phyloP scores from a whole-genome alignment of 108 stramenopile genomes.

The Craspedostauros australis region DNA sequence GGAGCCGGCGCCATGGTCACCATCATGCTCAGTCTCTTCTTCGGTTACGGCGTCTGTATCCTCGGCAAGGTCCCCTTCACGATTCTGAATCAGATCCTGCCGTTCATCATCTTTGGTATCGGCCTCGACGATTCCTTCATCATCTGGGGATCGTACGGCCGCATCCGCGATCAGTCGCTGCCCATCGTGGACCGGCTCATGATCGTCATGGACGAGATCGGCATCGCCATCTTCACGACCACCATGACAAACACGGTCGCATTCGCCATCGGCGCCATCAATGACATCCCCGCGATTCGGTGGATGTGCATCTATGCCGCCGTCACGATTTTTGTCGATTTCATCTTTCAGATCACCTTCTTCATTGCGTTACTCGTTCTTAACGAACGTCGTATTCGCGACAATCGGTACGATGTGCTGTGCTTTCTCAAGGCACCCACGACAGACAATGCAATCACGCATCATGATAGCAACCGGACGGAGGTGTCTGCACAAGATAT shows the following conservation, averaged over 20 bases:
- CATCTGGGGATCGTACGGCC: background rate
- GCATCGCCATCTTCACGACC: background rate
- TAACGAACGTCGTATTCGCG: background rate
- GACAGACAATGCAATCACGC: background rate
- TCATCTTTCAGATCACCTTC: too few relatives aligned
- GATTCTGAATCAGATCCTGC: background rate
- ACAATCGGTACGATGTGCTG: background rate
- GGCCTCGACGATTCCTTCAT: slow-evolving; percentile 5
- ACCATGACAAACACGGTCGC: slow-evolving; percentile 3
- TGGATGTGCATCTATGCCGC: background rate
- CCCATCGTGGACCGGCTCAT: background rate
- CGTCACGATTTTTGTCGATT: background rate
- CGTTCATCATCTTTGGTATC: slow-evolving; percentile 10
- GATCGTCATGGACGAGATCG: background rate
- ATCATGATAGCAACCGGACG: background rate
- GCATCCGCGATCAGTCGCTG: background rate
- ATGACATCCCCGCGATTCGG: background rate
- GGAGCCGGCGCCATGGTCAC: slow-evolving; percentile 4
- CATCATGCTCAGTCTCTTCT: slow-evolving; percentile 1
- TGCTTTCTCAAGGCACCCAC: background rate
- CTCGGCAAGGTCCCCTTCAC: slow-evolving; percentile 4
- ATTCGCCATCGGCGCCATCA: background rate
- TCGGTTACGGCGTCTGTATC: slow-evolving; percentile 5
- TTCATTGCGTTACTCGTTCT: background rate
- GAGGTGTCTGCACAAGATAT: background rate